Conservation (phyloP, 768 basidiomycete genomes). For the Rhizopogon roseolus region DNA sequence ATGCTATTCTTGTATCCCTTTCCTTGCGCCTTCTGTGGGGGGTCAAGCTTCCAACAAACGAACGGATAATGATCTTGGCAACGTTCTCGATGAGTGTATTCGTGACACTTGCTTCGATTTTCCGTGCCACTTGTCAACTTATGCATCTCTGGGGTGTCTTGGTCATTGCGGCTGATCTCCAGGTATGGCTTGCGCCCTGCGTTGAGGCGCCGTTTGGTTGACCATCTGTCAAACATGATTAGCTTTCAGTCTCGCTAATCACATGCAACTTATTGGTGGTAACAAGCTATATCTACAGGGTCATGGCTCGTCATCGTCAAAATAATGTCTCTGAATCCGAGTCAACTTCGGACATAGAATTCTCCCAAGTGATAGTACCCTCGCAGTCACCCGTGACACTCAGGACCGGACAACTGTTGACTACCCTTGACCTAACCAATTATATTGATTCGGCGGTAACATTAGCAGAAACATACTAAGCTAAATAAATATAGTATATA, state of each 20-base stretch:
- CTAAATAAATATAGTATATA: too few species aligned
- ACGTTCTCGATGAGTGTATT: slow-evolving; percentile 53
- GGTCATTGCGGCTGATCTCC: slow-evolving; percentile 33
- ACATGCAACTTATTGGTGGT: slow-evolving; percentile 39
- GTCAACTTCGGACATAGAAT: neutral
- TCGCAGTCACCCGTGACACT: neutral
- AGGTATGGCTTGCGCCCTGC: slow-evolving; percentile 25
- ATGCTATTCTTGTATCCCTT: slow-evolving; percentile 38
- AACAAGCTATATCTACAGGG: slow-evolving; percentile 29
- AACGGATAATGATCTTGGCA: slow-evolving; percentile 33
- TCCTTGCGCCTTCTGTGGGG: slow-evolving; percentile 42
- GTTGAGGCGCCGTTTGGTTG: neutral
- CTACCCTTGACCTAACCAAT: neutral
- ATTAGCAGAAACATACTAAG: too few species aligned
- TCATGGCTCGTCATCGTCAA: neutral
- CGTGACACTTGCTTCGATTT: slow-evolving; percentile 39
- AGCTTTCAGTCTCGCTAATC: slow-evolving; percentile 35
- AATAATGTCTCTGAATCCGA: neutral
- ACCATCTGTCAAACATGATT: neutral
- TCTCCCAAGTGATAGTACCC: neutral
- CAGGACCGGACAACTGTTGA: neutral
- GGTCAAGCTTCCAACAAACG: slow-evolving; percentile 35
- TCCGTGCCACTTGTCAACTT: slow-evolving; percentile 40
- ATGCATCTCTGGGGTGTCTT: slow-evolving; percentile 11
- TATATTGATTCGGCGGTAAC: too few species aligned